Conservation (phyloP, 371 early-diverging fungal genomes). For the Syncephalastrum contaminatum region DNA sequence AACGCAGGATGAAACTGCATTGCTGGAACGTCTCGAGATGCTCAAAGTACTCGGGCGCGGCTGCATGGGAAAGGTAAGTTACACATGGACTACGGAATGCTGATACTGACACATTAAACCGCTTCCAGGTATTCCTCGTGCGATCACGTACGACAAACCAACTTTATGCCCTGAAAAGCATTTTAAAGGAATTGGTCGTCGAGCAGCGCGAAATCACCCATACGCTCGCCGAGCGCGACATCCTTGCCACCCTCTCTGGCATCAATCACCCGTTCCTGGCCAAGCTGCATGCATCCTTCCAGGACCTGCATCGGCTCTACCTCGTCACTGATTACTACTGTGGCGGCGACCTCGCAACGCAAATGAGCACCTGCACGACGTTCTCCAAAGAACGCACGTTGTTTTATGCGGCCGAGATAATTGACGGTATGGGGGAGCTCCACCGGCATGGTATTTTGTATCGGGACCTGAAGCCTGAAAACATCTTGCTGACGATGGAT, state of each 20-base stretch:
- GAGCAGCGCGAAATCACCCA: constrained; percentile 89
- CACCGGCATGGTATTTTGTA: constrained; percentile 90
- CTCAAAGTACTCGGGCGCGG: constrained; percentile 73
- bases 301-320: constrained; percentile 87
- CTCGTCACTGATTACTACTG: constrained; percentile 97
- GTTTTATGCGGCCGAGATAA: constrained; percentile 88
- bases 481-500: constrained; percentile 74
- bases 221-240: constrained; percentile 47
- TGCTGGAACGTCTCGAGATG: constrained; percentile 60
- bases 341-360: constrained; percentile 79
- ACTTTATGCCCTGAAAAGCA: constrained; percentile 92
- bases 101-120: not conserved
- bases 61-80: constrained; percentile 74
- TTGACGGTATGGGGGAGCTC: constrained; percentile 84
- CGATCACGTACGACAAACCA: constrained; percentile 50
- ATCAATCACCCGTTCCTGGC: constrained; percentile 89
- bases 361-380: constrained; percentile 46
- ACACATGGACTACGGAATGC: not conserved
- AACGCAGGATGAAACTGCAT: not conserved
- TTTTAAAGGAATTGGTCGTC: constrained; percentile 91
- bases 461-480: constrained; percentile 88
- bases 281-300: constrained; percentile 90
- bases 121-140: constrained; percentile 87
- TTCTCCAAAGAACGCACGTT: constrained; percentile 46
- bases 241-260: constrained; percentile 44